phyloP scores from a whole-genome alignment of 495 filamentous ascomycete genomes.

The Neurospora africana region DNA sequence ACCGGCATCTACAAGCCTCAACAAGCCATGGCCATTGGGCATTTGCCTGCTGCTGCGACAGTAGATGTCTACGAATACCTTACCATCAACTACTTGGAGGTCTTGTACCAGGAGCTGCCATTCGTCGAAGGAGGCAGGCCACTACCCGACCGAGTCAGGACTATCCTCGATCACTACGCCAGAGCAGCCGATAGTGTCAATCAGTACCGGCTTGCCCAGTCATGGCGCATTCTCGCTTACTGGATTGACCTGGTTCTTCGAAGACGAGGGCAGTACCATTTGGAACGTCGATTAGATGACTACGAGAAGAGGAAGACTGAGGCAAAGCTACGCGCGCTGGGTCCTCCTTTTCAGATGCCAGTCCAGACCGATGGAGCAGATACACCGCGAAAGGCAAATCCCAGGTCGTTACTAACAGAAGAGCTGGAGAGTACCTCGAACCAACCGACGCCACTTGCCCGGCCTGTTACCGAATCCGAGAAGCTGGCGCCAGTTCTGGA shows the following conservation, averaged over 20 bases:
- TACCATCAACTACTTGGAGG: slow-evolving; percentile 46
- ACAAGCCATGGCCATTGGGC: slow-evolving; percentile 53
- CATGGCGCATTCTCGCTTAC: slow-evolving; percentile 60
- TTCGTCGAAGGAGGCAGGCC: slow-evolving; percentile 13
- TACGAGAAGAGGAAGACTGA: slow-evolving; percentile 19
- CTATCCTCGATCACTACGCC: slow-evolving; percentile 53
- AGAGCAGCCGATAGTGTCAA: slow-evolving; percentile 47
- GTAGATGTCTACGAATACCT: slow-evolving; percentile 48
- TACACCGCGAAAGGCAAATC: slow-evolving; percentile 27
- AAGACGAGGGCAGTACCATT: slow-evolving; percentile 47
- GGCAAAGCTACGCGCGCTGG: slow-evolving; percentile 1
- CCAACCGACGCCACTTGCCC: slow-evolving; percentile 66
- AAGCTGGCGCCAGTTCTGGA: slow-evolving; percentile 31
- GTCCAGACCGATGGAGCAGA: slow-evolving; percentile 18
- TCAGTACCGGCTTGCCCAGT: slow-evolving; percentile 57
- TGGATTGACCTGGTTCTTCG: slow-evolving; percentile 50
- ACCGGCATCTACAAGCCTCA: slow-evolving; percentile 42
- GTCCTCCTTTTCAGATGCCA: slow-evolving; percentile 3
- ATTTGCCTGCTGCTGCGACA: slow-evolving; percentile 45
- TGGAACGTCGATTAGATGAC: slow-evolving; percentile 29
- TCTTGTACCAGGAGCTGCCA: slow-evolving; percentile 31
- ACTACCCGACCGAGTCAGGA: slow-evolving; percentile 33
- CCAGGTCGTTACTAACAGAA: slow-evolving; percentile 31
- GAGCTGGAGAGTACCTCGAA: slow-evolving; percentile 66
- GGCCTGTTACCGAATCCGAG: slow-evolving; percentile 44